Conservation (phyloP, 2,329 filamentous ascomycete genomes). For the Chalara sp. region DNA sequence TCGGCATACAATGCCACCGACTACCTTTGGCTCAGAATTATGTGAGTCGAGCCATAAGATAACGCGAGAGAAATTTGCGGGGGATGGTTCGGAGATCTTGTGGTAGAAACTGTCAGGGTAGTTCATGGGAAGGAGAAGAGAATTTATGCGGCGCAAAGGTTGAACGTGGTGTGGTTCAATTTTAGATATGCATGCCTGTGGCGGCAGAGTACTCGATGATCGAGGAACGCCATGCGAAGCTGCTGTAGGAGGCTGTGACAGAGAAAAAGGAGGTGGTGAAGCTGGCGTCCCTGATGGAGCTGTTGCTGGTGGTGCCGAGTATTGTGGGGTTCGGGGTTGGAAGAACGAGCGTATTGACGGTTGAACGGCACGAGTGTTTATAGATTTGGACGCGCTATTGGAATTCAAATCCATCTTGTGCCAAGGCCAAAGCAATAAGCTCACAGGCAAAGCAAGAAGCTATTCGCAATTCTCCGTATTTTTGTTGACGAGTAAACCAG, state of each 20-base stretch:
- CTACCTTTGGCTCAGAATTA: slow-evolving; percentile 36
- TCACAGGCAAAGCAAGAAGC: too few relatives aligned
- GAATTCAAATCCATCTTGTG: too few relatives aligned
- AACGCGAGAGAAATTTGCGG: slow-evolving; percentile 48
- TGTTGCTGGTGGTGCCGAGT: slow-evolving; percentile 32
- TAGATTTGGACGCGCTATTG: not conserved
- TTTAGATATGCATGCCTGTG: slow-evolving; percentile 45
- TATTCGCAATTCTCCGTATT: too few relatives aligned
- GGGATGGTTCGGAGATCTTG: slow-evolving; percentile 41
- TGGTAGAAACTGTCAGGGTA: slow-evolving; percentile 61
- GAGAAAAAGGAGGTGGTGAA: slow-evolving; percentile 11
- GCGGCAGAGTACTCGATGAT: slow-evolving; percentile 23
- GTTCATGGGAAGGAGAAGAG: slow-evolving; percentile 55
- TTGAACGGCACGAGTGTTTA: slow-evolving; percentile 28
- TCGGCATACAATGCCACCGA: slow-evolving; percentile 57
- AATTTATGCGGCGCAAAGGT: slow-evolving; percentile 56
- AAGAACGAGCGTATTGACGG: slow-evolving; percentile 60
- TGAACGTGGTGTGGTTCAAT: slow-evolving; percentile 45
- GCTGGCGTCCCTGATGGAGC: slow-evolving; percentile 14
- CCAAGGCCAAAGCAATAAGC: too few relatives aligned
- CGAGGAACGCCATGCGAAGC: slow-evolving; percentile 6
- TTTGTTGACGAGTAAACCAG: too few relatives aligned
- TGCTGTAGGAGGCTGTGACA: slow-evolving; percentile 15
- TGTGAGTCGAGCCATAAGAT: slow-evolving; percentile 47
- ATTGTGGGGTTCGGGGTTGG: slow-evolving; percentile 39